Evolutionary conservation across 2,329 filamentous ascomycete genomes (phyloP).

Genomic region (Rutstroemia sp.): DNA sequence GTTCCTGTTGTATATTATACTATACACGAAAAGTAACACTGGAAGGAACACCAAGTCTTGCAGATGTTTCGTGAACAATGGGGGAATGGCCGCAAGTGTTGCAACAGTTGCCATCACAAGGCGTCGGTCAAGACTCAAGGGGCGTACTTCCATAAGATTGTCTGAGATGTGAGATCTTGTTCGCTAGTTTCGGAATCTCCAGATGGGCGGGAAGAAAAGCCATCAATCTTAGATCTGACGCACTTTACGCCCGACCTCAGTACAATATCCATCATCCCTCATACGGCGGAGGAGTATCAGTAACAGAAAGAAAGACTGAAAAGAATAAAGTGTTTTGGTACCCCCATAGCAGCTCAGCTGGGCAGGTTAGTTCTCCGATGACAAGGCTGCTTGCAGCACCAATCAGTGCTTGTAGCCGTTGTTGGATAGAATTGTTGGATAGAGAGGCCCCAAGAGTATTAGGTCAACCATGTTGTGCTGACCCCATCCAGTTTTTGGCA

Average conservation of each 20-base stretch:
- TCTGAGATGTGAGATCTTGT: neutral
- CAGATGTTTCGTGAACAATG: neutral
- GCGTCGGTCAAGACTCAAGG: neutral
- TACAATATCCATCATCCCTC: too few species aligned
- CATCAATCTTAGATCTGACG: neutral
- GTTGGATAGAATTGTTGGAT: slow-evolving; percentile 3
- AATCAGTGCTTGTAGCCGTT: slow-evolving; percentile 3
- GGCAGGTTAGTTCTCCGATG: neutral
- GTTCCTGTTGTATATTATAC: neutral
- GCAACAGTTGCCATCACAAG: neutral
- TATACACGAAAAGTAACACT: slow-evolving; percentile 7
- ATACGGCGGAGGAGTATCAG: too few species aligned
- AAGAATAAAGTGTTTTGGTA: neutral
- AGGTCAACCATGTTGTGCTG: neutral
- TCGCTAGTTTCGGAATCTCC: neutral
- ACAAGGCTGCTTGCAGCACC: slow-evolving; percentile 3
- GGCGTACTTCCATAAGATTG: neutral
- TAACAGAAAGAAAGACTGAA: too few species aligned
- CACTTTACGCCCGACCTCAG: neutral
- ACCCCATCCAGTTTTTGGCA: neutral
- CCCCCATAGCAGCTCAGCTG: neutral
- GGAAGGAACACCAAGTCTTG: slow-evolving; percentile 5
- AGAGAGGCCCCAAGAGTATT: neutral
- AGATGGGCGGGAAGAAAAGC: neutral
- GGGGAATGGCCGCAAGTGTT: neutral